Evolutionary conservation across 345 rosid genomes (phyloP), one percentile per base, ranked within the genome.

Genomic region (Sisymbrium altissimum): DNA sequence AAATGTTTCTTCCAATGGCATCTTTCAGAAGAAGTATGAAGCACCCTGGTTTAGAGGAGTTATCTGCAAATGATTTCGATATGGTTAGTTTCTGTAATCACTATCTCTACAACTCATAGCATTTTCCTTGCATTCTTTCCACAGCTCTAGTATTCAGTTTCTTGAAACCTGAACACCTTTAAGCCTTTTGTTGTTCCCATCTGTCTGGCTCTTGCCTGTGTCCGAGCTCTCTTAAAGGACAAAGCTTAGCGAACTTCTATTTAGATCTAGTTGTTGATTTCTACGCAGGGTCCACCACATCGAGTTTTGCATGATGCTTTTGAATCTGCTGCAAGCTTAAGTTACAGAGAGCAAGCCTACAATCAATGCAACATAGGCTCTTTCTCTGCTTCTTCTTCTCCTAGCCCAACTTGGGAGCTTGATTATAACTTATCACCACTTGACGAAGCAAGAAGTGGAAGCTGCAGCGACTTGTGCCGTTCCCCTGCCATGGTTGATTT

Each of bases 351-450:
- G 78, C 80, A 73, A 74, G 52, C 81, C 71, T 60, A 66, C 68
- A 41, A 52, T 55, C 82, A 9, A 63, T 65, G 57, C 53, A 81
- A 78, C 71, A 76, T 25, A 39, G 72, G 55, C 71, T 78, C 81
- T 75, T 74, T 75, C 61, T 81, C 77, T 76, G 83, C 80, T 64
- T 68, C 68, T 66, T 64, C 78, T 30, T 80, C 78, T 50, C 32
- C 32, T 73, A 30, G 66, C 38, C 67, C 81, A 55, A 57, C 68
- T 72, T 59, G 76, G 62, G 82, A 80, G 54, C 74, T 57, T 63
- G 80, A 85, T 76, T 81, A 66, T 70, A 82, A 67, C 73, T 83
- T 84, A 85, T 79, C 83, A 50, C 64, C 84, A 5, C 80, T 78
- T 67, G 82, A 75, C 74, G 90, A 84, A 76, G 79, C 79, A 44